These are phyloP conservation scores for Aspergillus sp. DNA, from an alignment of 2,329 filamentous ascomycete genomes.

Conservation along the genomic window DNA sequence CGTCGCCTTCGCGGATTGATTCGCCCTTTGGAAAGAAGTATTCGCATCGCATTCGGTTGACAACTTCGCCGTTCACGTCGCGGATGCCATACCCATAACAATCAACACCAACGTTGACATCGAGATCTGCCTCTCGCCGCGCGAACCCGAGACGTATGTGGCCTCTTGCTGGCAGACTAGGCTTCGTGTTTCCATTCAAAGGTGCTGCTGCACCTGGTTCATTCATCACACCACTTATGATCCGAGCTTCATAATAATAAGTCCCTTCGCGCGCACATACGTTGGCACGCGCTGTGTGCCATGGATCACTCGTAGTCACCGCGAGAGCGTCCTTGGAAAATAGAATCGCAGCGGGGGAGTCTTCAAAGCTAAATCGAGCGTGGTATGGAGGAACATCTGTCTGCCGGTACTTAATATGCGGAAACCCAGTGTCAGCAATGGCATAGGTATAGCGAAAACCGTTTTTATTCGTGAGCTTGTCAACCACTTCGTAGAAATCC, in stretches of 20 bases:
- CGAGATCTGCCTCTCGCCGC: conserved; percentile 51
- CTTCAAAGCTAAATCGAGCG: conserved; percentile 88
- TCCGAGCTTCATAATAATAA: conserved; percentile 92
- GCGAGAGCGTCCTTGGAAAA: conserved; percentile 76
- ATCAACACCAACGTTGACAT: conserved; percentile 75
- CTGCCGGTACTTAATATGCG: conserved; percentile 87
- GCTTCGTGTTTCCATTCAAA: conserved; percentile 27
- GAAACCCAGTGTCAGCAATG: conserved; percentile 85
- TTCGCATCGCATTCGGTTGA: conserved; percentile 91
- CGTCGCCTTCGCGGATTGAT: conserved; percentile 84
- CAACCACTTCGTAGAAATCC: conserved; percentile 50
- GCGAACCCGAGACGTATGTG: conserved; percentile 56
- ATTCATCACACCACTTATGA: conserved; percentile 68
- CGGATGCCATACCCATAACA: conserved; percentile 95
- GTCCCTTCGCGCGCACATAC: conserved; percentile 86
- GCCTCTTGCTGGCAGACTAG: conserved; percentile 37
- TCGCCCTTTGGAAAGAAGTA: conserved; percentile 82
- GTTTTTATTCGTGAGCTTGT: conserved; percentile 66
- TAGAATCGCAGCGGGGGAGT: conserved; percentile 82
- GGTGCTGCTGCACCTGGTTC: conserved; percentile 25
- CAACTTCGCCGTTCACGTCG: conserved; percentile 86
- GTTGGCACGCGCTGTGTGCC: conserved; percentile 88
- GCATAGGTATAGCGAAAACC: conserved; percentile 88
- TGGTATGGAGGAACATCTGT: conserved; percentile 84
- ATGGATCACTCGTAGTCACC: conserved; percentile 89